Percentiles rank a stretch among this genome's conserved stretches.
Conservation (phyloP, 352 stramenopile species). For the Phytophthora multivora region DNA sequence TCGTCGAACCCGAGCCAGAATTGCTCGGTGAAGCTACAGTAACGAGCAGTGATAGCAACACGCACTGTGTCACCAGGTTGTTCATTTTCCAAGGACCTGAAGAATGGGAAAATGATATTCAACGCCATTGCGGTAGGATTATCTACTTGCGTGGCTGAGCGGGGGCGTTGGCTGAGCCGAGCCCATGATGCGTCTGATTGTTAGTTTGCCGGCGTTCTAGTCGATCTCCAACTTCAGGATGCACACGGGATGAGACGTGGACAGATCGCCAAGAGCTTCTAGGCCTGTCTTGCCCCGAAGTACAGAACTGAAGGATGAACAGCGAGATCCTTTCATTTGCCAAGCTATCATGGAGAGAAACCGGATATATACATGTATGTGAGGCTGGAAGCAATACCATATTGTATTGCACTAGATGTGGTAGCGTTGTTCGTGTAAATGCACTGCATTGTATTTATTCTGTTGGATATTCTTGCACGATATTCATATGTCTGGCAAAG, state of each 20-base stretch:
- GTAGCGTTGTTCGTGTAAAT: too few species aligned
- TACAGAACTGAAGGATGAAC: constrained; percentile 1
- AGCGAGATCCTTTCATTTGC: background rate
- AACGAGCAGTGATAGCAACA: constrained; percentile 3
- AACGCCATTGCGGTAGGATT: background rate
- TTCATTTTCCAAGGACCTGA: constrained; percentile 7
- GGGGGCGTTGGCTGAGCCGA: constrained; percentile 8
- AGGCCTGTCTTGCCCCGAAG: constrained; percentile 3
- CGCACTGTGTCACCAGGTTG: background rate
- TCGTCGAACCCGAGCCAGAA: background rate
- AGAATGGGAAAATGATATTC: constrained; percentile 6
- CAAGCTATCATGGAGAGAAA: too few species aligned
- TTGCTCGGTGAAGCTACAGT: background rate
- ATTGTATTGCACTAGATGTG: too few species aligned
- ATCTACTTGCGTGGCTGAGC: background rate
- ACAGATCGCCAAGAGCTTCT: constrained; percentile 10
- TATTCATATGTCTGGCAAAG: too few species aligned
- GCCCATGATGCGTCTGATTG: constrained; percentile 12
- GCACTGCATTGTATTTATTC: too few species aligned
- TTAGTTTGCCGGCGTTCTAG: constrained; percentile 1
- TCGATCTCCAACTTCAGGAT: constrained; percentile 12
- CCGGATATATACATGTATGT: too few species aligned
- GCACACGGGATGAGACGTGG: constrained; percentile 11
- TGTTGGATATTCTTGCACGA: too few species aligned
- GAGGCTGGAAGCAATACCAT: too few species aligned